Evolutionary conservation across 2,329 filamentous ascomycete species (phyloP), one percentile per base, ranked within the genome.

Genomic region (Dactylonectria estremocensis): DNA sequence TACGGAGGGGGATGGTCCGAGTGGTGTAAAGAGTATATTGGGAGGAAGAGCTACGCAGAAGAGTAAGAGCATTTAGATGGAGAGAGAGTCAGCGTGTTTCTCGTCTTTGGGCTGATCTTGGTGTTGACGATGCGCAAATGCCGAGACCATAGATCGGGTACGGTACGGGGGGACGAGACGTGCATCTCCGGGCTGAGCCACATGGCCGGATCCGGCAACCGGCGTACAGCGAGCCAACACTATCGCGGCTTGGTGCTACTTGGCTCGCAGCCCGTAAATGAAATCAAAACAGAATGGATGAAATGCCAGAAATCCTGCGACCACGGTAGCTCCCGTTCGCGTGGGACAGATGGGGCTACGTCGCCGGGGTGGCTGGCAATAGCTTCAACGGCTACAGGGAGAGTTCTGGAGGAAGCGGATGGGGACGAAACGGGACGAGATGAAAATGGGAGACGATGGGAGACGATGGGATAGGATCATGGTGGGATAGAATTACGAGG

Each of bases 1-100:
- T 4, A 20, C 63, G 63, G 63, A 66, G 37, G 31, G 9, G 37
- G 7, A 61, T 24, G 63, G 45, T 57, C 63, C 63, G 57, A 55
- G 31, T 28, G 24, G 20, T 33, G n/a, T 18, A 45, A 48, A 45
- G 28, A 11, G 49, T 8, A n/a, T 8, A 14, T 16, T 5, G 20
- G 18, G 10, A 6, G 18, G 7, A 20, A 18, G 10, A 6, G 18
- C n/a, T n/a, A n/a, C n/a, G n/a, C n/a, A 33, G 28, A 5, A 13
- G 50, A 31, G 31, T 18, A 14, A 33, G 50, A 35, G n/a, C 10
- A n/a, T 53, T 2, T 35, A 2, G 1, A n/a, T 16, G 24, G 5
- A 24, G 31, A 16, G 16, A 9, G 28, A 33, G 40, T 7, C 7
- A n/a, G 16, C 10, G 16, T 16, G 11, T n/a, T 20, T 53, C 28